Base-by-base conservation (phyloP, 148 eudicot species). In the Suaeda aralocaspica region DNA sequence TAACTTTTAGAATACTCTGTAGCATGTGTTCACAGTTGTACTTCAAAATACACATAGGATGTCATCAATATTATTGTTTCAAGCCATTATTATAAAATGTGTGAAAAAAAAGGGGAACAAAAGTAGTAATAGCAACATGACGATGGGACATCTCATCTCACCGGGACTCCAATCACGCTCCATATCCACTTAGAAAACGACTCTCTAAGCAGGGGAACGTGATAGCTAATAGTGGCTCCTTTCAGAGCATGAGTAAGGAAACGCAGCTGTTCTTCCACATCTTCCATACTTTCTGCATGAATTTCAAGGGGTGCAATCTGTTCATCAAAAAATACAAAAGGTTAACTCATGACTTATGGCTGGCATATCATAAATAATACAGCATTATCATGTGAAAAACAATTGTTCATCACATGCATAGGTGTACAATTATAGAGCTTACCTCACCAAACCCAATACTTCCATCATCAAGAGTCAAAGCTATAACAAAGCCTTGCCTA, bases 391-490 rank as follows among this genome's bases (percentile, higher is more conserved):
- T 36, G 24, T 33, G 26, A 25, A 26, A 26, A 53, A 41, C 48
- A 41, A 55, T 52, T 41, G 56, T 13, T 42, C 14, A 28, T 46
- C 64, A 59, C 44, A 25, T 57, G 51, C 9, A 63, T 0, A 21
- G 9, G 3, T 21, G 30, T 14, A 22, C 6, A 42, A 63, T n/a
- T 41, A 63, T 42, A 25, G 9, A 63, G 69, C 84, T 86, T 70
- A 91, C 99, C 96, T 95, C 99, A 42, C 99, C 99, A 80, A 72
- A 82, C 41, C 97, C 97, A 78, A 71, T 66, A 72, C 84, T 87
- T 78, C 99, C 99, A 82, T 89, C 96, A 72, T 91, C 90, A 80
- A 95, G 94, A 55, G 76, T 73, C 72, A 95, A 66, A 48, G 81
- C 76, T 80, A 95, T 58, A 51, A 95, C 72, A 74, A 84, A 91